Conservation (phyloP, 345 rosid species). For the Linum lewisii region DNA sequence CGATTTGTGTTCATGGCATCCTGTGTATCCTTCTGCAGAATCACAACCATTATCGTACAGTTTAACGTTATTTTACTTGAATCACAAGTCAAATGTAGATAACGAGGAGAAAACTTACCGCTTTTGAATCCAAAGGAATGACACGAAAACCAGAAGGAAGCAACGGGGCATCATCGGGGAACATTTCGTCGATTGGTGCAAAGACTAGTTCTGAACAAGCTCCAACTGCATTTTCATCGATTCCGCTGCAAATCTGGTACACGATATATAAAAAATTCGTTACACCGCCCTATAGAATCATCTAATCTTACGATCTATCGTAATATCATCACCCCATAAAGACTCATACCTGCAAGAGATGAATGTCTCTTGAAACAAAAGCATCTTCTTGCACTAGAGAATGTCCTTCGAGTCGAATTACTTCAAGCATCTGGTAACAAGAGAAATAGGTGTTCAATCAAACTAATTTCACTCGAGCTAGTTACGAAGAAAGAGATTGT, state of each 20-base stretch:
- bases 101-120: constrained; percentile 31
- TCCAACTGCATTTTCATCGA: constrained; percentile 87
- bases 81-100: not conserved
- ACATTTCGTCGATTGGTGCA: constrained; percentile 98
- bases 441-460: too few relatives aligned
- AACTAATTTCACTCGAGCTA: too few relatives aligned
- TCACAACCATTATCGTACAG: constrained; percentile 4
- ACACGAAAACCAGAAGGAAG: constrained; percentile 96
- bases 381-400: constrained; percentile 89
- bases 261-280: not conserved
- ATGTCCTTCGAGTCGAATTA: constrained; percentile 90
- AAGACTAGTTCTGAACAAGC: constrained; percentile 87
- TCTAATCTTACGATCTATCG: too few relatives aligned
- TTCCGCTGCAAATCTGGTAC: constrained; percentile 90
- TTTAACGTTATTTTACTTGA: not conserved
- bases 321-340: too few relatives aligned
- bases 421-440: constrained; percentile 74
- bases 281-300: too few relatives aligned
- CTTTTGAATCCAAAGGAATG: constrained; percentile 82
- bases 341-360: constrained; percentile 74
- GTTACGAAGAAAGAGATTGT: constrained; percentile 11
- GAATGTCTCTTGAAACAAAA: constrained; percentile 82
- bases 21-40: constrained; percentile 49
- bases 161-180: constrained; percentile 93
- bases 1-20: constrained; percentile 46